Base-by-base conservation (phyloP, 148 eudicot species). In the Fagopyrum homotropicum region DNA sequence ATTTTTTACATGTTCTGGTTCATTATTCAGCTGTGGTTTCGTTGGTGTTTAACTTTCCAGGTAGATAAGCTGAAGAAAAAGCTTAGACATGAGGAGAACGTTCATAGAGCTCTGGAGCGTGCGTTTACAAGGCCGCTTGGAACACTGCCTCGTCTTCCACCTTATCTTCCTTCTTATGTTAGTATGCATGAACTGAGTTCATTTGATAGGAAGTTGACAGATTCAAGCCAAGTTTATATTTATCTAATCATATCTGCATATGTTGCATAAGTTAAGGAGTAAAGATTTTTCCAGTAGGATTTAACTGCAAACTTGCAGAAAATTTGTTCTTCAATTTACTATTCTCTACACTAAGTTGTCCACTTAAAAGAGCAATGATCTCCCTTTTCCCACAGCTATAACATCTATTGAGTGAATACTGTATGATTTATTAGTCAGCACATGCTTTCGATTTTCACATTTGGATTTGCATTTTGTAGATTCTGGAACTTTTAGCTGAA, bases 401-500 rank as follows among this genome's bases (percentile, higher is more conserved):
- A 35, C 40, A 35, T 35, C 2, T 35, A 35, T 35, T 35, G 40
- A 35, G 40, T 35, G 40, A 35, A 35, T 35, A 22, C 1, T 8
- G 19, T n/a, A 7, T 57, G 26, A 17, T 57, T 57, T 22, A 8
- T 26, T 60, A n/a, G 40, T 35, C 40, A 35, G 40, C 40, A 35
- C 40, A 1, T 35, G 40, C 0, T 35, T 35, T 35, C 2, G 3
- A 35, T 35, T 35, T 35, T 35, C 40, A 35, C 40, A 35, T 35
- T 35, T 57, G 2, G 63, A 7, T 6, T 57, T 7, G 9, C n/a
- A 17, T 57, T n/a, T 73, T 75, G 72, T 83, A 95, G 98, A 89
- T 88, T 75, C 78, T 84, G 61, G 92, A 95, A 82, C 93, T 95
- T 79, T 80, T 95, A 40, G 98, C 97, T 77, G 98, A 95, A 78